A percentile compares a stretch with the other conserved stretches of the same genome.
phyloP scores from a whole-genome alignment of 202 grass and related monocot genomes.

The Musa balbisiana region DNA sequence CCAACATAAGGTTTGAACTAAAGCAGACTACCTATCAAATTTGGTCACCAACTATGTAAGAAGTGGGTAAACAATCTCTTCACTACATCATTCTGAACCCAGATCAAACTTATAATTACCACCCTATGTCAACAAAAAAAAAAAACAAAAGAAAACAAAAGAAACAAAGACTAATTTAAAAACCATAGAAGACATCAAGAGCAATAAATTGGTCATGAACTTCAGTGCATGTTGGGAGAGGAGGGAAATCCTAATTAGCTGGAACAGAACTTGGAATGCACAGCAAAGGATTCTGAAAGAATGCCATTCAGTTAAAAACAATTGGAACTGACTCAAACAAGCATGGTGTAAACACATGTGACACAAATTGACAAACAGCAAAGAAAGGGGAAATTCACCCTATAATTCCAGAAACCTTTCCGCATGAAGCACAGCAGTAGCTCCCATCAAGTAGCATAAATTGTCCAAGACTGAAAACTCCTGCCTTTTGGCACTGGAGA shows the following conservation, averaged over 20 bases:
- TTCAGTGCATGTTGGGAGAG: no score
- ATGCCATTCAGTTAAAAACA: no score
- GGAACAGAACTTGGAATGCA: no score
- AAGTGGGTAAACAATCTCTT: background rate
- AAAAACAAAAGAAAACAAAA: no score
- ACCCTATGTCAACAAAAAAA: background rate
- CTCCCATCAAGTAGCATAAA: slow-evolving; percentile 84
- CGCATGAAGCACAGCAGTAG: slow-evolving; percentile 83
- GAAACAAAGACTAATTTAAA: no score
- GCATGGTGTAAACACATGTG: no score
- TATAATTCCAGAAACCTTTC: slow-evolving; percentile 90
- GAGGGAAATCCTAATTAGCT: no score
- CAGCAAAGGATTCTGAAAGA: no score
- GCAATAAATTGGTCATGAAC: background rate
- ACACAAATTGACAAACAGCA: background rate
- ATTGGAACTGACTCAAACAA: no score
- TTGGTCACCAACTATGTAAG: background rate
- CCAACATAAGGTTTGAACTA: background rate
- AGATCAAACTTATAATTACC: background rate
- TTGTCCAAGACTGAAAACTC: slow-evolving; percentile 63
- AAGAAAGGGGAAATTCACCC: slow-evolving; percentile 39
- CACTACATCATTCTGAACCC: no score
- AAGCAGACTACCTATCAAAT: background rate
- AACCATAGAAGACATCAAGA: no score
- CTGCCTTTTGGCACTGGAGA: slow-evolving; percentile 54